Percentiles rank a stretch among this genome's conserved stretches.
These are phyloP conservation scores for Pleurotus eryngii DNA, from an alignment of 768 basidiomycete genomes.

Conservation along the genomic window DNA sequence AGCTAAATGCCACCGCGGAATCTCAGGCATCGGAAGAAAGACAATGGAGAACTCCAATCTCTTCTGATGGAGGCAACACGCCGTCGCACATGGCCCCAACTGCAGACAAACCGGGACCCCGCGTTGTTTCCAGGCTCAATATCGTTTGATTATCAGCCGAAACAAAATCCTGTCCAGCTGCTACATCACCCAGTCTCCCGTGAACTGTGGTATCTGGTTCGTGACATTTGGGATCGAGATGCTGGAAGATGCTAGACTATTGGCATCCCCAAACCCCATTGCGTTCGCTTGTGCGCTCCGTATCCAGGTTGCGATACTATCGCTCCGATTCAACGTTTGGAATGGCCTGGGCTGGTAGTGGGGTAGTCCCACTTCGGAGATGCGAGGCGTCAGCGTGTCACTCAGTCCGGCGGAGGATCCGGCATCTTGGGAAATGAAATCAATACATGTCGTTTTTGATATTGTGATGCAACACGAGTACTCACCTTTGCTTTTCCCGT, in stretches of 20 bases:
- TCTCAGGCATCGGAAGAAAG: slow-evolving; percentile 22
- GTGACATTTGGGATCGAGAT: background rate
- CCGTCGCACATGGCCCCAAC: slow-evolving; percentile 33
- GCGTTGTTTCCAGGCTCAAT: background rate
- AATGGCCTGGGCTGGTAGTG: slow-evolving; percentile 10
- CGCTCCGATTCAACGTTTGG: slow-evolving; percentile 7
- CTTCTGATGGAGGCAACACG: slow-evolving; percentile 56
- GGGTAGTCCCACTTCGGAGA: slow-evolving; percentile 22
- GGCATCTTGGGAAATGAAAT: slow-evolving; percentile 22
- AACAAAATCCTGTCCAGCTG: too few species aligned
- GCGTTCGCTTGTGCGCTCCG: background rate
- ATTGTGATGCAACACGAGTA: background rate
- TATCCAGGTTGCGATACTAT: slow-evolving; percentile 3
- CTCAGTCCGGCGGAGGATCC: slow-evolving; percentile 31
- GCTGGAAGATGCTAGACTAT: slow-evolving; percentile 6
- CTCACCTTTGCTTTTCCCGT: slow-evolving; percentile 37
- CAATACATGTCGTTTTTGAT: slow-evolving; percentile 2
- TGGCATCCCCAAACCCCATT: background rate
- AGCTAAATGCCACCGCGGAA: slow-evolving; percentile 16
- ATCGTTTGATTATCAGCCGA: too few species aligned
- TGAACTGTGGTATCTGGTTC: background rate
- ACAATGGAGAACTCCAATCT: slow-evolving; percentile 51
- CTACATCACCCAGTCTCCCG: slow-evolving; percentile 25
- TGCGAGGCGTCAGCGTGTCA: slow-evolving; percentile 22
- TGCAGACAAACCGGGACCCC: background rate